Conservation (phyloP, 108 stramenopile species). For the Conticribra guillardii region DNA sequence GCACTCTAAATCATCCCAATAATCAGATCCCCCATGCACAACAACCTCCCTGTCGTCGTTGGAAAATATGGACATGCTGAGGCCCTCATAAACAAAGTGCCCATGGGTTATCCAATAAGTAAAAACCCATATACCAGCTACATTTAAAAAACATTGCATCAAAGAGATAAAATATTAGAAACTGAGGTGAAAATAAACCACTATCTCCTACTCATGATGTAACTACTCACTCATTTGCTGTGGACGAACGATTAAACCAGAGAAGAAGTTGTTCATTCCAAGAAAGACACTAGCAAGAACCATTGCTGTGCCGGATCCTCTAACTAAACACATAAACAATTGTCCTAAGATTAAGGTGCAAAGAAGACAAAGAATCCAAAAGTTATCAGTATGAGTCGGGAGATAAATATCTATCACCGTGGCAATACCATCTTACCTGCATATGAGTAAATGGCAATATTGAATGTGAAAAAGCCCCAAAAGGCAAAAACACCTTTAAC, state of each 20-base stretch:
- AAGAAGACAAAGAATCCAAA: too few relatives aligned
- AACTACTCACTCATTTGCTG: slow-evolving; percentile 38
- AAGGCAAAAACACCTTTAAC: slow-evolving; percentile 5
- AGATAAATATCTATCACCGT: too few relatives aligned
- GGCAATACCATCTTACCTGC: slow-evolving; percentile 27
- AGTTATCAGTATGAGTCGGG: too few relatives aligned
- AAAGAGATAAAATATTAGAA: neutral
- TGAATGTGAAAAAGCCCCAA: slow-evolving; percentile 54
- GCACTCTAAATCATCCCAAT: slow-evolving; percentile 49
- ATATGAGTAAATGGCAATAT: slow-evolving; percentile 50
- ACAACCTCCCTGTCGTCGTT: slow-evolving; percentile 51
- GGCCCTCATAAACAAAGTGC: slow-evolving; percentile 80
- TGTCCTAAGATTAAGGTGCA: slow-evolving; percentile 65
- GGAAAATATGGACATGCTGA: slow-evolving; percentile 59
- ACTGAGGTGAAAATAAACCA: slow-evolving; percentile 10
- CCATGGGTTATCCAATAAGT: slow-evolving; percentile 77
- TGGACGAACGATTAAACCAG: slow-evolving; percentile 49
- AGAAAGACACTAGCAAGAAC: slow-evolving; percentile 37
- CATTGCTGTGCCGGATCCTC: slow-evolving; percentile 40
- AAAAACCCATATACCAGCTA: slow-evolving; percentile 33
- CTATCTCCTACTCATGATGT: neutral
- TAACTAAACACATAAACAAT: slow-evolving; percentile 57
- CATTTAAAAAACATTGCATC: too few relatives aligned
- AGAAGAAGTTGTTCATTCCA: slow-evolving; percentile 52
- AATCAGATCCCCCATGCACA: slow-evolving; percentile 54